These are phyloP conservation scores for Ascomycota sp. DNA, from an alignment of 2,329 filamentous ascomycete species.

Conservation along the genomic window DNA sequence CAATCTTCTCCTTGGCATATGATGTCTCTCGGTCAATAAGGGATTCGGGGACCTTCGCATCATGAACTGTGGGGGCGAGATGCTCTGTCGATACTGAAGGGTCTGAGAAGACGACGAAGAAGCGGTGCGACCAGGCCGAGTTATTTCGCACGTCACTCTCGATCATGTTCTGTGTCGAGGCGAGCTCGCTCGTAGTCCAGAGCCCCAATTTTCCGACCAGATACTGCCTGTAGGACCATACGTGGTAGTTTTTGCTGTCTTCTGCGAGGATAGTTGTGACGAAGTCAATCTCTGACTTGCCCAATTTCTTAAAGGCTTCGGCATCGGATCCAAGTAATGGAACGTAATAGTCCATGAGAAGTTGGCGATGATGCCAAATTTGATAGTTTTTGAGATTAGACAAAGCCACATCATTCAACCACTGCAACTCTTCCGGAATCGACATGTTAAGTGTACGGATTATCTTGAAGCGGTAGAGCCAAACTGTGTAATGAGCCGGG, in stretches of 20 bases:
- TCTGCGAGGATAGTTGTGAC: conserved; percentile 60
- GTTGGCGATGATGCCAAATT: conserved; percentile 67
- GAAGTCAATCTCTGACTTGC: conserved; percentile 51
- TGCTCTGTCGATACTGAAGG: conserved; percentile 26
- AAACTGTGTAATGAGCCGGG: conserved; percentile 94
- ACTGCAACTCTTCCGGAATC: conserved; percentile 53
- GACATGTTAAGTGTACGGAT: conserved; percentile 46
- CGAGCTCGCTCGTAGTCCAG: conserved; percentile 52
- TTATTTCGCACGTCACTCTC: conserved; percentile 79
- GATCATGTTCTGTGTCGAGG: conserved; percentile 52
- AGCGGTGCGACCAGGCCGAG: conserved; percentile 92
- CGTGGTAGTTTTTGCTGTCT: conserved; percentile 95
- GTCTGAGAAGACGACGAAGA: conserved; percentile 69
- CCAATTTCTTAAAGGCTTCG: conserved; percentile 35
- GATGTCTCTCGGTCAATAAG: conserved; percentile 55
- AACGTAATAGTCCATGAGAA: conserved; percentile 39
- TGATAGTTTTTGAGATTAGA: conserved; percentile 94
- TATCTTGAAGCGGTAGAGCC: conserved; percentile 79
- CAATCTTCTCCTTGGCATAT: conserved; percentile 54
- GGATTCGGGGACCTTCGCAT: conserved; percentile 35
- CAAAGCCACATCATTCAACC: conserved; percentile 71
- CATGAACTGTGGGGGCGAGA: conserved; percentile 27
- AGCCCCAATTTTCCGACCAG: conserved; percentile 43
- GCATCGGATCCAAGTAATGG: conserved; percentile 37
- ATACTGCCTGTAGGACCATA: conserved; percentile 85